Base-by-base conservation (phyloP, 495 filamentous ascomycete species). In the Astrothelium macrocarpum region DNA sequence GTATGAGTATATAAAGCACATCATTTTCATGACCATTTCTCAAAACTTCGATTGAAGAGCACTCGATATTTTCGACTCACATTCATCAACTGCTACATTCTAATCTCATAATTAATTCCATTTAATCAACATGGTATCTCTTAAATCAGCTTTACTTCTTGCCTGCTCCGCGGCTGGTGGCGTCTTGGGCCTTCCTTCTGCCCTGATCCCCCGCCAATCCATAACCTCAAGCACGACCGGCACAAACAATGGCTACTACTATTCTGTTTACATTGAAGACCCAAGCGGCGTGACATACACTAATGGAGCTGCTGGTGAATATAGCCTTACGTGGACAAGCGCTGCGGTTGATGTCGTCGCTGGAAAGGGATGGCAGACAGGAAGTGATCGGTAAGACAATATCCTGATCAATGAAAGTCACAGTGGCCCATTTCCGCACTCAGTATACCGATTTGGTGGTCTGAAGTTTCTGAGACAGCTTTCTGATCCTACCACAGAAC, bases 341-440 rank as follows among this genome's bases (percentile, higher is more conserved):
- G 60, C 61, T 18, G 69, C 65, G 36, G 45, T 49, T 5, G 71
- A 72, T 60, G 68, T 67, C 11, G 71, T 73, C 12, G 71, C 39
- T 28, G 71, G 71, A 45, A 73, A 73, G 64, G 71, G 71, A 20
- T 73, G 71, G 71, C 64, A 67, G 45, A 67, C 71, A 9, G 71
- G 71, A 32, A 62, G 63, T 39, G 64, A 59, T 28, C 61, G 60
- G 61, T 66, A 49, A 49, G 45, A 1, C 20, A 18, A 18, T 16
- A 14, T 23, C 45, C 5, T 16, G 45, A 49, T 5, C 11, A 18
- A 20, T 14, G 14, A 14, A 39, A 14, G 5, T 5, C 45, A 18
- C 10, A 16, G 20, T 20, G 12, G 5, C 5, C n/a, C 45, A 49
- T 18, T 18, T 18, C n/a, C 20, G 5, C 20, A 5, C 11, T 16